Evolutionary conservation across 176 grass and related monocot genomes (phyloP).

Genomic region (Avena insularis): DNA sequence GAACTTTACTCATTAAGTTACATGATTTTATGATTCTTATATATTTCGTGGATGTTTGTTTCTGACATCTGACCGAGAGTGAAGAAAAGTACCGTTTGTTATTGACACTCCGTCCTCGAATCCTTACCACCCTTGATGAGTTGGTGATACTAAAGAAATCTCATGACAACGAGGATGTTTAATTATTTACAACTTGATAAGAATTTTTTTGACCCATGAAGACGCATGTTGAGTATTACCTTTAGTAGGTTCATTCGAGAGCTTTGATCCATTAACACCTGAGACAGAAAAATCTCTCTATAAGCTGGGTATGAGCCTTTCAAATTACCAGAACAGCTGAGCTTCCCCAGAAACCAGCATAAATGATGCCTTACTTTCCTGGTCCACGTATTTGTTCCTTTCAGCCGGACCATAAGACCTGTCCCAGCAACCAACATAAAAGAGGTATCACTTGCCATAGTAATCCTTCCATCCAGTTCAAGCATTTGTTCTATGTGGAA

Average conservation of each 20-base stretch:
- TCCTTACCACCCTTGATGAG: too few relatives aligned
- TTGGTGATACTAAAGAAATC: too few relatives aligned
- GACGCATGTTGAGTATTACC: too few relatives aligned
- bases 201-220: background rate
- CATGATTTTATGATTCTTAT: background rate
- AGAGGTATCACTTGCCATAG: background rate
- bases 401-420: background rate
- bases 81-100: background rate
- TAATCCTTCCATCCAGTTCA: background rate
- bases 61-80: slow-evolving; percentile 20
- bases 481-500: slow-evolving; percentile 10
- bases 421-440: background rate
- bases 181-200: background rate
- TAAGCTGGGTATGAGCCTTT: too few relatives aligned
- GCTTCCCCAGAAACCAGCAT: too few relatives aligned
- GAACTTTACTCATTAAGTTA: slow-evolving; percentile 32
- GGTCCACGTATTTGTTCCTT: background rate
- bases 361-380: too few relatives aligned
- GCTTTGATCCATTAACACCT: too few relatives aligned
- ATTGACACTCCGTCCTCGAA: background rate
- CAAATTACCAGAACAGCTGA: too few relatives aligned
- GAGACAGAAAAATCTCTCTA: too few relatives aligned
- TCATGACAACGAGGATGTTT: background rate
- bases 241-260: too few relatives aligned
- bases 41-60: background rate